These are phyloP conservation scores for Flaveria linearis DNA, from an alignment of 129 eudicot species.

Conservation along the genomic window DNA sequence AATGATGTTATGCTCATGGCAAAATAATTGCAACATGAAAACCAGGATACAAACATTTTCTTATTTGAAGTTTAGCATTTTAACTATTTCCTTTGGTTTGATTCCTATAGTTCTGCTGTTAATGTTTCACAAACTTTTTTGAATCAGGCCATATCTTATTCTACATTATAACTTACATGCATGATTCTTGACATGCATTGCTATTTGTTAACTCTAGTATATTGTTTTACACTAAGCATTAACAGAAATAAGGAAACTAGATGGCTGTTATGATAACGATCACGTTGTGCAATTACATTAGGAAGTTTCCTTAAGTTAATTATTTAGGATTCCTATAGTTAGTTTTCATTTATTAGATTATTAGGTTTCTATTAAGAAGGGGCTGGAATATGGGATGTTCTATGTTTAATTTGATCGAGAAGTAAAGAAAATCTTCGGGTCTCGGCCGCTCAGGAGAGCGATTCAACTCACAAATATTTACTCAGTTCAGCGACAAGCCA, in stretches of 20 bases:
- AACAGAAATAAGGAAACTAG: constrained; percentile 16
- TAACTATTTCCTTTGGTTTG: not conserved
- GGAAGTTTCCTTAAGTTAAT: constrained; percentile 17
- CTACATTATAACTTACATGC: constrained; percentile 1
- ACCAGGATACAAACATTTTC: not conserved
- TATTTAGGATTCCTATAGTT: constrained; percentile 5
- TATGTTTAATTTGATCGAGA: constrained; percentile 9
- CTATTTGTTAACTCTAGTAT: constrained; percentile 2
- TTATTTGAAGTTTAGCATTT: not conserved
- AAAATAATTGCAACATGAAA: not conserved
- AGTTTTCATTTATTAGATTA: constrained; percentile 17
- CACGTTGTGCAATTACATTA: constrained; percentile 1
- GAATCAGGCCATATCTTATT: not conserved
- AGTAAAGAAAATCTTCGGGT: constrained; percentile 2
- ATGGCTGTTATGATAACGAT: not conserved
- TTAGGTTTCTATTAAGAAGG: constrained; percentile 1
- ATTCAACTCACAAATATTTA: not conserved
- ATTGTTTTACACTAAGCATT: not conserved
- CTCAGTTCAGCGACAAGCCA: not conserved
- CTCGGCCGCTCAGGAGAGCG: not conserved
- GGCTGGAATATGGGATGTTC: not conserved
- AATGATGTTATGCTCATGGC: constrained; percentile 7
- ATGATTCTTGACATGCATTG: not conserved
- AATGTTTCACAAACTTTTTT: not conserved
- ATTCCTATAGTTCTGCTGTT: not conserved